These are phyloP conservation scores for Capsella bursapastoris DNA, from an alignment of 345 rosid genomes.

Conservation along the genomic window DNA sequence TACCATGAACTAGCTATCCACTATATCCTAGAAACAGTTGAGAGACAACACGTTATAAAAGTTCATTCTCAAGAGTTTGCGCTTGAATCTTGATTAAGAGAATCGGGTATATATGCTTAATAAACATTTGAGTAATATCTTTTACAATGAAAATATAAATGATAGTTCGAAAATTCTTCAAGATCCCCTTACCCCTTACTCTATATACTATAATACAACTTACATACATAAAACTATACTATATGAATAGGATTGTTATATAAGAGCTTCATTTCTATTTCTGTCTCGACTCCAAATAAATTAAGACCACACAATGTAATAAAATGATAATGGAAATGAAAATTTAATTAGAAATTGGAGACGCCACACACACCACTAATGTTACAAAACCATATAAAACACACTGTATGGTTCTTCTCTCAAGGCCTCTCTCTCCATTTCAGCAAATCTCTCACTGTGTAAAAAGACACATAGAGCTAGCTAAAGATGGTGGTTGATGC, in stretches of 20 bases:
- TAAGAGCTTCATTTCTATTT: not conserved
- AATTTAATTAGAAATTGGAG: not conserved
- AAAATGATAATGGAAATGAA: not conserved
- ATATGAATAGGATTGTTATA: not conserved
- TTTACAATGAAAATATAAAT: not conserved
- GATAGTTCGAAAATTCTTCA: not conserved
- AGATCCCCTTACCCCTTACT: not conserved
- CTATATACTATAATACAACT: not conserved
- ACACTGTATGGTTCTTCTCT: not conserved
- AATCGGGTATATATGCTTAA: not conserved
- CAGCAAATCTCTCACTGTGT: not conserved
- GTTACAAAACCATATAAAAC: not conserved
- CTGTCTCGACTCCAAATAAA: not conserved
- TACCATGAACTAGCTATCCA: not conserved
- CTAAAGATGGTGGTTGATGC: constrained; percentile 15
- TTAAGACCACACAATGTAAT: not conserved
- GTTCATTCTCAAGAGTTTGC: too few relatives aligned
- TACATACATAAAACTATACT: not conserved
- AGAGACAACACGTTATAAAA: not conserved
- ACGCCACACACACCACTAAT: constrained; percentile 8
- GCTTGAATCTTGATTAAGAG: not conserved
- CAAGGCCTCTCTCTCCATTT: not conserved
- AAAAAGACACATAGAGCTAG: constrained; percentile 3
- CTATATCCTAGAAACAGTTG: not conserved
- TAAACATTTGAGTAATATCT: not conserved